Evolutionary conservation across 345 rosid genomes (phyloP), one percentile per base, ranked within the genome.

Genomic region (Psidium friedrichsthalianum): DNA sequence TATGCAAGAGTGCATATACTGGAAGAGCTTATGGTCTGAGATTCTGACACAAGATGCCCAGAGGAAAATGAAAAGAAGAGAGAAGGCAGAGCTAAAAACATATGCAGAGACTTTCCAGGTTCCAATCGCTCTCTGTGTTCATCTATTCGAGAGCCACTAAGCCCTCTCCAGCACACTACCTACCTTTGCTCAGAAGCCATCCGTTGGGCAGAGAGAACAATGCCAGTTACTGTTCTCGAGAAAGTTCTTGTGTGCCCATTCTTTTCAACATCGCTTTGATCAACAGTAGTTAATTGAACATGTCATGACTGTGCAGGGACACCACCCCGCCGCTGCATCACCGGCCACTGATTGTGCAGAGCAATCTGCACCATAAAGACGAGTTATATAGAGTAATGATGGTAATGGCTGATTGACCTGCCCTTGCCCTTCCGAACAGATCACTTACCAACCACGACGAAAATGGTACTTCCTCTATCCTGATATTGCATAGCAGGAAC

Each of bases 301-400:
- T 9, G 36, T 84, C n/a, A 76, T 32, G 87, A 16, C 44, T 1
- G 44, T 32, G 47, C 91, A 85, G 96, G 94, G 87, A 88, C 92
- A 89, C 89, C 95, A 6, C 94, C 94, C 76, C 92, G 85, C 84
- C 98, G 90, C 88, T 95, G 98, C 84, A 95, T 92, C 59, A 88
- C 87, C 87, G 94, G 94, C 85, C 93, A 88, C 91, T 95, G 98
- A 84, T 96, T 96, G 84, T 95, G 94, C 36, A 96, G 98, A 87
- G 98, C 99, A 87, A 96, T 96, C 98, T 95, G 94, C 87, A 87
- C 36, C 27, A 54, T 18, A 7, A 47, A 56, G 5, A 32, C 5
- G 44, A 64, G 1, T 32, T 36, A 18, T 8, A 64, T 0, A 16
- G 24, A 3, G 24, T 32, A 8, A 64, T 32, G 8, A 8, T 64